Evolutionary conservation across 805 yeast species (phyloP), one percentile per base, ranked within the genome.

Genomic region (Yarrowia divulgata): DNA sequence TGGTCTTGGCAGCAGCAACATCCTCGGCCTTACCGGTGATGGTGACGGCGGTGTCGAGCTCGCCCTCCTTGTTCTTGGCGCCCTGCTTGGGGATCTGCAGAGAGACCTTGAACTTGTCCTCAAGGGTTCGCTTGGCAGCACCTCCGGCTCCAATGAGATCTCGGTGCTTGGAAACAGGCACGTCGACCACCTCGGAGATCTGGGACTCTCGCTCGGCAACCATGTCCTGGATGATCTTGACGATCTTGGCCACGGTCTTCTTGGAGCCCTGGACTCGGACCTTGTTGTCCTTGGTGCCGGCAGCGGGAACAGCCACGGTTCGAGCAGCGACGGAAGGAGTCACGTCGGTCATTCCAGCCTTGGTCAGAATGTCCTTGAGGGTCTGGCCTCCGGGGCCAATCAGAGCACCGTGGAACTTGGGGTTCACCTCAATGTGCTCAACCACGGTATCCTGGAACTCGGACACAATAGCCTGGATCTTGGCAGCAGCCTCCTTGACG

Each of bases 111-210:
- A 84, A 90, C 74, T 89, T 91, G 16, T 85, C 81, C 80, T 92
- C 94, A 72, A 92, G 78, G 12, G 85, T 81, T 73, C 89, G 89
- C 79, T 94, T 91, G 70, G 85, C 84, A 13, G 86, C 75, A 54
- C 98, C 98, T 70, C 87, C 87, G 46, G 92, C 87, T 48, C 98
- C 98, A 77, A 94, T 86, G 66, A 94, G 75, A 10, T 87, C 83
- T 74, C 91, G 85, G 74, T 91, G 94, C 76, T 88, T 89, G 70
- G 87, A 89, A 76, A 87, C 86, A 49, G 95, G 86, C 74, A 94
- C 82, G 14, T 69, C 69, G 23, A 77, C 70, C 9, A 49, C 46
- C 66, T 70, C 72, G 9, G 71, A 72, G 8, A 77, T 73, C 63
- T 73, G 75, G 54, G 71, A 70, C 77, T 91, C 92, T 72, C 85